Evolutionary conservation across 208 protist species (phyloP).

Genomic region (Angomonas ambiguus): DNA sequence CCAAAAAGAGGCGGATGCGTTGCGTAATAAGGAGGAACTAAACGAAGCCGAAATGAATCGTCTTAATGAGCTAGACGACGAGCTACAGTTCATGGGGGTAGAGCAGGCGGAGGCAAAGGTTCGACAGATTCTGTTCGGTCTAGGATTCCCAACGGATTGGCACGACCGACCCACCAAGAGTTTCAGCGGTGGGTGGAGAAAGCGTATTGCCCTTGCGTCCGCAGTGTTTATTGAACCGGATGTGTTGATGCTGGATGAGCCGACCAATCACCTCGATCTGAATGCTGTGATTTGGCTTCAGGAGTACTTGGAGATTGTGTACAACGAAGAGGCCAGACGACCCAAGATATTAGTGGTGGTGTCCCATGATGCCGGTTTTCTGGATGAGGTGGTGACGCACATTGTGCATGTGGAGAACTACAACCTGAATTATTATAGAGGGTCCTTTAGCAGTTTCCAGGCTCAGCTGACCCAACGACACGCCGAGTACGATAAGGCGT

Average conservation of each 20-base stretch:
- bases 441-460: constrained; percentile 70
- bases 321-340: constrained; percentile 74
- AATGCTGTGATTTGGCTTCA: constrained; percentile 94
- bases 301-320: constrained; percentile 77
- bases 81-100: constrained; percentile 92
- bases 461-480: constrained; percentile 70
- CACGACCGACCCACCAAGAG: constrained; percentile 85
- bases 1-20: constrained; percentile 60
- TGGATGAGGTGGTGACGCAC: constrained; percentile 93
- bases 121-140: constrained; percentile 87
- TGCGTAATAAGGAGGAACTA: constrained; percentile 65
- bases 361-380: constrained; percentile 95
- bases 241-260: constrained; percentile 96
- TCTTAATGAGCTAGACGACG: constrained; percentile 85
- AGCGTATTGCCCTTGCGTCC: constrained; percentile 93
- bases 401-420: constrained; percentile 91
- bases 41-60: constrained; percentile 63
- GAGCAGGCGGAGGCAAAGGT: constrained; percentile 82
- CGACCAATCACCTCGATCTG: constrained; percentile 97
- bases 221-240: constrained; percentile 94
- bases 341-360: constrained; percentile 94
- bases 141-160: constrained; percentile 92
- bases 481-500: constrained; percentile 86
- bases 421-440: constrained; percentile 87
- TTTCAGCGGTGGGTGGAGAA: constrained; percentile 89